Base-by-base conservation (phyloP, 768 basidiomycete genomes). In the Sarcomyxa edulis region DNA sequence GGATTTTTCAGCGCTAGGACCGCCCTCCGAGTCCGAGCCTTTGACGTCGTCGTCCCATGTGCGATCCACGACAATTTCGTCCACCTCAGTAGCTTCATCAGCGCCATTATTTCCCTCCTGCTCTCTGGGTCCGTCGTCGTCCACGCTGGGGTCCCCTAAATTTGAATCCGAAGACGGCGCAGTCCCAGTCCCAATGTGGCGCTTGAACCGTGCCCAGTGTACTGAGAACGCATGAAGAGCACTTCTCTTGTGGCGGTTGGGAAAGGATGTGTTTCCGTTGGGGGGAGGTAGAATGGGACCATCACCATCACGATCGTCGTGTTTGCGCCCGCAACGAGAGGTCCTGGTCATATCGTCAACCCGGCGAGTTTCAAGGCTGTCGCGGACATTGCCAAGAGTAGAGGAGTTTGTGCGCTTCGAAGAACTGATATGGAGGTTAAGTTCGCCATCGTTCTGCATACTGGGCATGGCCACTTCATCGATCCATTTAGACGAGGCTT, bases 1-100 rank as follows among this genome's bases (percentile, higher is more conserved):
- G 9, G 72, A 66, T 59, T 74, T 75, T 29, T 78, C 72, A 11
- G 66, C 69, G 12, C 59, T 66, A 12, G 48, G 48, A 37, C 62
- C 71, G 20, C 72, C 69, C 20, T 81, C 78, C 11, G 76, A 74
- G 38, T 71, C 72, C 16, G 72, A 59, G 36, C 65, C 77, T 54
- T 70, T 74, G 45, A 72, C 65, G 43, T 76, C 76, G 39, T 78
- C 76, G 2, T 70, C 62, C 83, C 81, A 84, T 22, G 68, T 61
- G 32, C 84, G 71, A 56, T 89, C 85, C 11, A 89, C 85, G 16
- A 89, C 76, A 15, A 87, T 74, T 61, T 84, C 75, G 55, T 89
- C 74, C 6, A 87, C 76, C 38, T 66, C 59, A 26, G 55, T 63
- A 10, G 50, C 52, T 37, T 66, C 60, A 24, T 56, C 64, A 10